Conservation (phyloP, 2,329 filamentous ascomycete genomes). For the Colletotrichum sp. region DNA sequence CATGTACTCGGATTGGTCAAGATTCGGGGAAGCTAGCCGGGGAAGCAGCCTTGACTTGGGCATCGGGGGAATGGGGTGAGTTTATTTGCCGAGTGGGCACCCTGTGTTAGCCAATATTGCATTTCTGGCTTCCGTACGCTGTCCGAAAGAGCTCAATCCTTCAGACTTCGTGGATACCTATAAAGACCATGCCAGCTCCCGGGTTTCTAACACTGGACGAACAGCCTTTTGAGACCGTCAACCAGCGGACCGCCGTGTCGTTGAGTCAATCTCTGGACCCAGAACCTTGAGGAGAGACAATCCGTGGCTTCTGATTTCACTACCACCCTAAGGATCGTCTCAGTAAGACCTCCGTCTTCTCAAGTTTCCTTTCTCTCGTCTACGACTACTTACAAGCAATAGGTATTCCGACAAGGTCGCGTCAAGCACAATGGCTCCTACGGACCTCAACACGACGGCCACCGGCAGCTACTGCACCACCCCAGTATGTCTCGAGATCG, state of each 20-base stretch:
- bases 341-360: neutral
- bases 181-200: neutral
- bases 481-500: constrained; percentile 30
- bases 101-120: neutral
- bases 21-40: neutral
- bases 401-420: neutral
- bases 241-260: neutral
- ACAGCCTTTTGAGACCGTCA: neutral
- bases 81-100: neutral
- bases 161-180: neutral
- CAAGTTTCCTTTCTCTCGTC: neutral
- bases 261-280: neutral
- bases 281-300: neutral
- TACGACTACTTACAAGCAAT: neutral
- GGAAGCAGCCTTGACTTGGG: neutral
- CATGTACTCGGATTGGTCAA: neutral
- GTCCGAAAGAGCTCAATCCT: neutral
- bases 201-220: neutral
- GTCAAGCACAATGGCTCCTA: neutral
- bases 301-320: neutral
- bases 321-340: neutral
- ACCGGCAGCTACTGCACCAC: constrained; percentile 23
- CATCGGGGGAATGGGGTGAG: too few relatives aligned
- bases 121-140: neutral
- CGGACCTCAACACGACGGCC: neutral